These are phyloP conservation scores for Sugiyamaella boreocaroliniensis DNA, from an alignment of 805 yeast genomes.

Conservation along the genomic window DNA sequence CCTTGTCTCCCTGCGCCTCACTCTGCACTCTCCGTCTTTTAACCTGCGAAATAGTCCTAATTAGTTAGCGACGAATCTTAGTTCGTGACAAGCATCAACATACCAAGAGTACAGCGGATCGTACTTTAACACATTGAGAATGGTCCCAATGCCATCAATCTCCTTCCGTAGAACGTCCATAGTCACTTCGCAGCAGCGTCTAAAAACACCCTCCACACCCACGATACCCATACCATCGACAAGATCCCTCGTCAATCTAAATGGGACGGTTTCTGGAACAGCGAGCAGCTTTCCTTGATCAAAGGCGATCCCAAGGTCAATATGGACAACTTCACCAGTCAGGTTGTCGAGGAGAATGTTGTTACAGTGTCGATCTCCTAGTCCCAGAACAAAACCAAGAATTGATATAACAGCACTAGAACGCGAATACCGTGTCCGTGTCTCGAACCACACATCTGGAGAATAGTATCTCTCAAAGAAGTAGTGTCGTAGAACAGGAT, in stretches of 20 bases:
- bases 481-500: conserved; percentile 64
- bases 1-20: conserved; percentile 14
- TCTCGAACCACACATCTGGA: conserved; percentile 68
- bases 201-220: conserved; percentile 76
- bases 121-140: conserved; percentile 77
- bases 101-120: conserved; percentile 91
- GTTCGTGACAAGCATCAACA: not conserved
- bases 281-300: conserved; percentile 84
- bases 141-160: conserved; percentile 64
- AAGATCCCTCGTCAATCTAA: conserved; percentile 80
- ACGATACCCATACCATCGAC: conserved; percentile 89
- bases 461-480: conserved; percentile 61
- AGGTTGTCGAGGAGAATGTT: conserved; percentile 72
- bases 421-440: conserved; percentile 57
- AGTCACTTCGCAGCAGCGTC: conserved; percentile 65
- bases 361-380: conserved; percentile 93
- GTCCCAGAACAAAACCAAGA: conserved; percentile 79
- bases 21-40: conserved; percentile 50
- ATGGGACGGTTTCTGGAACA: conserved; percentile 91
- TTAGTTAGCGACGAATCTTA: conserved; percentile 1
- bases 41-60: conserved; percentile 61
- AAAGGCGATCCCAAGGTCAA: conserved; percentile 93
- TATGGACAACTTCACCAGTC: conserved; percentile 93
- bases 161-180: conserved; percentile 60
- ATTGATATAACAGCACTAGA: conserved; percentile 83